Conservation (phyloP, 345 rosid genomes). For the Arabis alpina region DNA sequence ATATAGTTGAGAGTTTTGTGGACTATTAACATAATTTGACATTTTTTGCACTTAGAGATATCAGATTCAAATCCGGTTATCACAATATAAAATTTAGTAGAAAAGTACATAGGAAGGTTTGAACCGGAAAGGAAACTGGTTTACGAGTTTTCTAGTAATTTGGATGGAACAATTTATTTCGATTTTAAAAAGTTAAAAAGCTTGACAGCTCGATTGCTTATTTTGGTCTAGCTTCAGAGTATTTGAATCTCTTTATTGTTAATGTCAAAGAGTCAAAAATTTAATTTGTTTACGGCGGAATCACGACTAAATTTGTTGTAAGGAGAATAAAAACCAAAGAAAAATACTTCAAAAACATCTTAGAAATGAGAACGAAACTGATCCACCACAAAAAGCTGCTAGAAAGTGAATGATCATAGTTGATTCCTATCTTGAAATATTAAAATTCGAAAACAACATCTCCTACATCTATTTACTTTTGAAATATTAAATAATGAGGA, state of each 20-base stretch:
- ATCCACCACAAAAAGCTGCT: conserved; percentile 36
- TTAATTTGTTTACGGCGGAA: conserved; percentile 14
- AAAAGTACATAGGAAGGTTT: not conserved
- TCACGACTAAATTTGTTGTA: conserved; percentile 29
- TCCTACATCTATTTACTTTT: conserved; percentile 21
- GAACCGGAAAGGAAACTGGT: not conserved
- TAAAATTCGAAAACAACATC: conserved; percentile 34
- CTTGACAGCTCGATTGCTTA: conserved; percentile 33
- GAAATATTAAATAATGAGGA: conserved; percentile 7
- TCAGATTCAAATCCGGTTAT: not conserved
- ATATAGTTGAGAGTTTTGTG: conserved; percentile 7
- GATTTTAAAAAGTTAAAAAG: not conserved
- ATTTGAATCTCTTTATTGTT: conserved; percentile 28
- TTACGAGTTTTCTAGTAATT: conserved; percentile 28
- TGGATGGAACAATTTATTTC: conserved; percentile 30
- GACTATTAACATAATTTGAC: not conserved
- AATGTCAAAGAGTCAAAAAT: conserved; percentile 17
- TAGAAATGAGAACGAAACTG: conserved; percentile 37
- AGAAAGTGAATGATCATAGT: conserved; percentile 30
- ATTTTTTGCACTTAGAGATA: conserved; percentile 4
- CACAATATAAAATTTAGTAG: not conserved
- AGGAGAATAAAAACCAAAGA: not conserved
- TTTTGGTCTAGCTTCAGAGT: conserved; percentile 29
- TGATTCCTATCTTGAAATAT: conserved; percentile 34
- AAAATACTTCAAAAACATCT: conserved; percentile 24